phyloP scores from a whole-genome alignment of 768 basidiomycete genomes.

The Russula sp. region DNA sequence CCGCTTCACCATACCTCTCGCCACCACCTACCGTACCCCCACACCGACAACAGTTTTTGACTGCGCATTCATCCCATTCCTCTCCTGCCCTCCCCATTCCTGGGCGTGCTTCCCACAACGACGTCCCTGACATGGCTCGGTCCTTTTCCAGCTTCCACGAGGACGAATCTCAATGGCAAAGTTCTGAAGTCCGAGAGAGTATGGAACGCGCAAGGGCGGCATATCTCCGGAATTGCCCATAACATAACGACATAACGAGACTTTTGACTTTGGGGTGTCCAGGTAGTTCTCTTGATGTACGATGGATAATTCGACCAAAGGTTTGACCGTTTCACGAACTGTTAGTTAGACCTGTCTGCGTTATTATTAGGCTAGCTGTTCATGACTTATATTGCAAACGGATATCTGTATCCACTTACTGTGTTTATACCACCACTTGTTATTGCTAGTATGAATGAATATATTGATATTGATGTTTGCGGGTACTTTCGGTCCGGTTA shows the following conservation, averaged over 20 bases:
- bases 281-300: not conserved
- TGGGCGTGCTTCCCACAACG: conserved; percentile 24
- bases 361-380: conserved; percentile 2
- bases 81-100: conserved; percentile 29
- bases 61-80: conserved; percentile 26
- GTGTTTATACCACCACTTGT: conserved; percentile 11
- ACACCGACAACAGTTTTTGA: conserved; percentile 9
- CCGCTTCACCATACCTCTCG: conserved; percentile 27
- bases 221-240: conserved; percentile 24
- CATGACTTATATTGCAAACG: not conserved
- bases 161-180: conserved; percentile 49
- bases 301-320: conserved; percentile 5
- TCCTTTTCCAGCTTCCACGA: conserved; percentile 34
- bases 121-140: conserved; percentile 19
- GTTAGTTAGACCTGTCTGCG: not conserved
- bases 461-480: not conserved
- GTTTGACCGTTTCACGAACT: not conserved
- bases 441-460: not conserved
- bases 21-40: conserved; percentile 27
- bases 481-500: conserved; percentile 1
- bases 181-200: conserved; percentile 58
- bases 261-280: not conserved
- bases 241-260: conserved; percentile 11
- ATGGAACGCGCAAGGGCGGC: conserved; percentile 62
- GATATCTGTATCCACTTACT: not conserved